Evolutionary conservation across 1,139 yeast genomes (phyloP).

Genomic region (Hansenula sp.): DNA sequence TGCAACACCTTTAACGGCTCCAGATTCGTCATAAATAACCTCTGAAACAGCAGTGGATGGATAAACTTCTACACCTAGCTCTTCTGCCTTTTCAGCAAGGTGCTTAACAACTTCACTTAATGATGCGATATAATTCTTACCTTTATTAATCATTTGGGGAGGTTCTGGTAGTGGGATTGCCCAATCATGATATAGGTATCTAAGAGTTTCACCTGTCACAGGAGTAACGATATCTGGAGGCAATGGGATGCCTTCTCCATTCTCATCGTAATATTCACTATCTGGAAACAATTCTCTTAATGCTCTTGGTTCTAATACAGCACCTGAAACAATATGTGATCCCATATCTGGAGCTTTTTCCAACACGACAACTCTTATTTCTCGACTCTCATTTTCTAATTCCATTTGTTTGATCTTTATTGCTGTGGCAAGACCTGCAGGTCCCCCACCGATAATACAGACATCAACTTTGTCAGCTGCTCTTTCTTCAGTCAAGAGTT

Average conservation of each 20-base stretch:
- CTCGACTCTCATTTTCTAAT: slow-evolving; percentile 52
- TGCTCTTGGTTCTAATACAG: slow-evolving; percentile 87
- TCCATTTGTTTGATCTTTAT: slow-evolving; percentile 85
- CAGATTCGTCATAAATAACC: slow-evolving; percentile 57
- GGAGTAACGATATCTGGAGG: slow-evolving; percentile 72
- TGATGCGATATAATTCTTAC: slow-evolving; percentile 81
- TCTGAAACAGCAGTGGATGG: slow-evolving; percentile 92
- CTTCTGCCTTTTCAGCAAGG: slow-evolving; percentile 87
- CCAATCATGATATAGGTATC: slow-evolving; percentile 52
- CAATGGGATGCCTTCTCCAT: slow-evolving; percentile 61
- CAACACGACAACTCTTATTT: slow-evolving; percentile 77
- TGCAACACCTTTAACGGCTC: slow-evolving; percentile 80
- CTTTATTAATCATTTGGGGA: slow-evolving; percentile 80
- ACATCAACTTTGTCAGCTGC: slow-evolving; percentile 87
- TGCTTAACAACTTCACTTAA: slow-evolving; percentile 78
- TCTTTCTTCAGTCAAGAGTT: slow-evolving; percentile 53
- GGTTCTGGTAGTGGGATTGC: slow-evolving; percentile 85
- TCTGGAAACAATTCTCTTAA: slow-evolving; percentile 81
- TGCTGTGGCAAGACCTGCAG: slow-evolving; percentile 95
- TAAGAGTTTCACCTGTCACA: slow-evolving; percentile 70
- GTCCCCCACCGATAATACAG: slow-evolving; percentile 96
- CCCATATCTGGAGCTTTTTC: slow-evolving; percentile 95
- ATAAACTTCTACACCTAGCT: slow-evolving; percentile 87
- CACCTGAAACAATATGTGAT: slow-evolving; percentile 89
- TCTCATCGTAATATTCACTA: slow-evolving; percentile 48